A percentile compares a stretch with the other conserved stretches of the same genome.
Evolutionary conservation across 2,329 filamentous ascomycete genomes (phyloP).

Genomic region (Ambrosiella cleistominuta): DNA sequence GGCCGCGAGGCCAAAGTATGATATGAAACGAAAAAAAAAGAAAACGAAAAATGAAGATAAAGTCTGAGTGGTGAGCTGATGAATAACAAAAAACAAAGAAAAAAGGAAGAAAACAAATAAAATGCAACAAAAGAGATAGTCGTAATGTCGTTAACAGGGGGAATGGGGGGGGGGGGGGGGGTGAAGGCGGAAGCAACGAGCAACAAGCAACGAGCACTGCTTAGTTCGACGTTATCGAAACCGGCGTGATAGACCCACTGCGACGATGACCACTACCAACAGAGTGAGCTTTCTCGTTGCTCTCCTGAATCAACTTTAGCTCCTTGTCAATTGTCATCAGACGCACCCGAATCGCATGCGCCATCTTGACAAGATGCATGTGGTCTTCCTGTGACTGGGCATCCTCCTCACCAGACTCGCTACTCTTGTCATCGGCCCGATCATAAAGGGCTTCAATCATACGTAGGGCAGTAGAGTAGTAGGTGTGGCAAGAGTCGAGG

Average conservation of each 20-base stretch:
- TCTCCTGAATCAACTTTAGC: conserved; percentile 5
- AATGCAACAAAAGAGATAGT: neutral
- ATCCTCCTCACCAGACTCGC: conserved; percentile 16
- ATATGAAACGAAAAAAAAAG: neutral
- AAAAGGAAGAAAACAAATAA: conserved; percentile 1
- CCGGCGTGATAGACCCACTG: conserved; percentile 11
- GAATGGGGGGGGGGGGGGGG: neutral
- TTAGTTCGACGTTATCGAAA: conserved; percentile 10
- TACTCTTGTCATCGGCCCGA: conserved; percentile 42
- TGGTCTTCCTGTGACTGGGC: conserved; percentile 41
- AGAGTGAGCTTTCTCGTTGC: neutral
- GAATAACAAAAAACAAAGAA: neutral
- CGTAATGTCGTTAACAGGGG: neutral
- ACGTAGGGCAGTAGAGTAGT: conserved; percentile 80
- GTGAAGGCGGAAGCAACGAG: neutral
- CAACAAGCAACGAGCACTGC: neutral
- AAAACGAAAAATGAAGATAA: conserved; percentile 7
- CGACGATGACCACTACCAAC: conserved; percentile 6
- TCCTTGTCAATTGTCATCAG: conserved; percentile 4
- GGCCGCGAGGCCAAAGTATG: conserved; percentile 7
- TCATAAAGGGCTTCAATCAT: conserved; percentile 94
- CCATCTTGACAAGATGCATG: conserved; percentile 42
- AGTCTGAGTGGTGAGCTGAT: conserved; percentile 1
- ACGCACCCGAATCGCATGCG: conserved; percentile 8
- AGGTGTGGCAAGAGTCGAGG: conserved; percentile 70